These are phyloP conservation scores for Calocera viscosa DNA, from an alignment of 768 basidiomycete genomes.

Conservation along the genomic window DNA sequence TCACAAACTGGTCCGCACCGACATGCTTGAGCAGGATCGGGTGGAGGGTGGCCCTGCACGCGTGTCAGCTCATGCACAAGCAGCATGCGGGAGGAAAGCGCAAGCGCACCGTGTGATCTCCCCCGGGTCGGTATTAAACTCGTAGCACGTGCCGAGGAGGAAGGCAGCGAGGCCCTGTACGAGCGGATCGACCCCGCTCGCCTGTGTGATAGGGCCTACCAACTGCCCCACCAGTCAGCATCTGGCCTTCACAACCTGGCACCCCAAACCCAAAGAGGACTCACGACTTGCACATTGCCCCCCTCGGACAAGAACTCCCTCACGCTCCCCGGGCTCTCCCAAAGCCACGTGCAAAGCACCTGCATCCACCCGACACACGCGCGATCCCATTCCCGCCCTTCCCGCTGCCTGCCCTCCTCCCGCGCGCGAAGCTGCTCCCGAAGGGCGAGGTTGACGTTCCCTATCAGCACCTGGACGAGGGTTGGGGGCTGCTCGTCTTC, in stretches of 20 bases:
- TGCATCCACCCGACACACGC: conserved; percentile 75
- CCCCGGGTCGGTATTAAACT: conserved; percentile 90
- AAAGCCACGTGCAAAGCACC: conserved; percentile 82
- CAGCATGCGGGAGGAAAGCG: neutral
- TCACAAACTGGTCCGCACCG: conserved; percentile 77
- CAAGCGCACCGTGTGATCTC: conserved; percentile 74
- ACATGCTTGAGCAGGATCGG: conserved; percentile 75
- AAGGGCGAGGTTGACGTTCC: conserved; percentile 79
- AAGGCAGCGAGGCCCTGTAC: conserved; percentile 86
- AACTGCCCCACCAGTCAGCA: conserved; percentile 39
- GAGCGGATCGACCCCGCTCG: conserved; percentile 68
- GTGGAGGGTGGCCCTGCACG: conserved; percentile 60
- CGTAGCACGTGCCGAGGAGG: conserved; percentile 86
- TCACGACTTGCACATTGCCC: conserved; percentile 78
- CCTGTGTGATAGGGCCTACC: conserved; percentile 88
- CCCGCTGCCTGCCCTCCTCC: conserved; percentile 44
- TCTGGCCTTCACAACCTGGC: conserved; percentile 3
- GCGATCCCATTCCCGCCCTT: conserved; percentile 81
- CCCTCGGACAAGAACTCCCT: conserved; percentile 76
- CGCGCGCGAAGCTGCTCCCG: conserved; percentile 59
- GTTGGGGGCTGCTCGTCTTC: conserved; percentile 41
- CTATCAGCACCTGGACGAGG: conserved; percentile 72
- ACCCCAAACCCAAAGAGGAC: conserved; percentile 31
- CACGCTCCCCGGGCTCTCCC: conserved; percentile 86
- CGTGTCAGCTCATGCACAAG: neutral